A percentile compares a stretch with the other conserved stretches of the same genome.
Evolutionary conservation across 2,329 filamentous ascomycete species (phyloP).

Genomic region (Lasiodiplodia sp.): DNA sequence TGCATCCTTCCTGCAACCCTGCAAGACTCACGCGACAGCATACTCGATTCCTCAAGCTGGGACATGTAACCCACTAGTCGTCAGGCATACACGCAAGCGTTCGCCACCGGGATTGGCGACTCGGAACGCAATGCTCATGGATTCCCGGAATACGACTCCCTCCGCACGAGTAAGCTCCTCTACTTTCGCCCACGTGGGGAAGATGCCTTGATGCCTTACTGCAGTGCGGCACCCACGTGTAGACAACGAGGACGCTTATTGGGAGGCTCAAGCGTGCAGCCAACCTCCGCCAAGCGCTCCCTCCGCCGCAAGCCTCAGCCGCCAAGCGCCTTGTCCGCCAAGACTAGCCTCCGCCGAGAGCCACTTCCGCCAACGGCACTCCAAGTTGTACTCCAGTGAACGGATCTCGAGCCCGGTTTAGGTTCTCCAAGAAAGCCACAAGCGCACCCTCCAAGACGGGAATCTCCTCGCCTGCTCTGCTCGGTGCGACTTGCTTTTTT

Average conservation of each 20-base stretch:
- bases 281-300: constrained; percentile 3
- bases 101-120: not conserved
- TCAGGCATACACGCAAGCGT: not conserved
- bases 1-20: too few relatives aligned
- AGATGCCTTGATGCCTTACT: not conserved
- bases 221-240: not conserved
- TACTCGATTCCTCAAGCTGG: not conserved
- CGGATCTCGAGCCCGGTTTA: not conserved
- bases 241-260: not conserved
- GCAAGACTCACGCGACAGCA: not conserved
- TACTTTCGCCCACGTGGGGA: not conserved
- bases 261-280: constrained; percentile 6
- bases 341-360: constrained; percentile 4
- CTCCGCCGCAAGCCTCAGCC: not conserved
- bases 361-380: constrained; percentile 5
- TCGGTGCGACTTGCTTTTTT: not conserved
- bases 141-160: not conserved
- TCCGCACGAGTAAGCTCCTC: not conserved
- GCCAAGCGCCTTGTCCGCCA: constrained; percentile 10
- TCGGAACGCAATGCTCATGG: not conserved
- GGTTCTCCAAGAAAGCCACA: not conserved
- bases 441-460: not conserved
- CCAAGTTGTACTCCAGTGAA: not conserved
- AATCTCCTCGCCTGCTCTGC: not conserved
- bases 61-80: not conserved